Conservation (phyloP, 352 stramenopile species). For the Phytopythium kandeliae region DNA sequence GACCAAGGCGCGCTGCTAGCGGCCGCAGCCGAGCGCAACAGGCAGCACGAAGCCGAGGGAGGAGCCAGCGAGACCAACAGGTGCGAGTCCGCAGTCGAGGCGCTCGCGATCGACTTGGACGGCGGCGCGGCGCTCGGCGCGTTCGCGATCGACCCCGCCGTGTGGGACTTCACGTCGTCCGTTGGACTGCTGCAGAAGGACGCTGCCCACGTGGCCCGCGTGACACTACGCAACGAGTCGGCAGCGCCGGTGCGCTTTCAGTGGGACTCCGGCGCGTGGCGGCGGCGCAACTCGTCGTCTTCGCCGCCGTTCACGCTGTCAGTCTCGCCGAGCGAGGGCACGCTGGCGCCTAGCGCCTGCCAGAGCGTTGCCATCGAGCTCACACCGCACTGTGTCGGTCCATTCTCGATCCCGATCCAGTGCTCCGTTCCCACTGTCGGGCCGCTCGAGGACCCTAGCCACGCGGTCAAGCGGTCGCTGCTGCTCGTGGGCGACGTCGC, state of each 20-base stretch:
- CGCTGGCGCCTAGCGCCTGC: slow-evolving; percentile 14
- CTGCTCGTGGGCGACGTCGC: slow-evolving; percentile 44
- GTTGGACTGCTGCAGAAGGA: background rate
- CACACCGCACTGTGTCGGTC: slow-evolving; percentile 28
- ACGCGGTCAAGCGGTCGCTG: slow-evolving; percentile 40
- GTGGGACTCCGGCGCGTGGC: slow-evolving; percentile 21
- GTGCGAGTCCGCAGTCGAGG: background rate
- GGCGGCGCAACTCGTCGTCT: background rate
- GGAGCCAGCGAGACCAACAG: background rate
- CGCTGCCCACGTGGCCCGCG: background rate
- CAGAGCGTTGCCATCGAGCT: slow-evolving; percentile 25
- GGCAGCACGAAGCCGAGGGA: slow-evolving; percentile 18
- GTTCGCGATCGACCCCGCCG: slow-evolving; percentile 1
- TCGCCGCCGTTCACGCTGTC: slow-evolving; percentile 18
- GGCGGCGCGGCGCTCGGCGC: background rate
- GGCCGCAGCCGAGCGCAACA: slow-evolving; percentile 1
- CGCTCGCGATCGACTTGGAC: background rate
- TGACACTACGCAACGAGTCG: background rate
- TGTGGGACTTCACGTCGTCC: background rate
- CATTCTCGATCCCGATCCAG: slow-evolving; percentile 43
- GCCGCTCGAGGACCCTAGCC: background rate
- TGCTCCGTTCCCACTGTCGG: slow-evolving; percentile 19
- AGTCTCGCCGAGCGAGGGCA: slow-evolving; percentile 13
- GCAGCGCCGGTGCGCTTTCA: slow-evolving; percentile 18
- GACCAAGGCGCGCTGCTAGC: slow-evolving; percentile 30